Percentiles rank a stretch among this genome's conserved stretches.
Evolutionary conservation across 225 moss, liverwort and hornwort species (phyloP).

Genomic region (Anthoceros angustus): DNA sequence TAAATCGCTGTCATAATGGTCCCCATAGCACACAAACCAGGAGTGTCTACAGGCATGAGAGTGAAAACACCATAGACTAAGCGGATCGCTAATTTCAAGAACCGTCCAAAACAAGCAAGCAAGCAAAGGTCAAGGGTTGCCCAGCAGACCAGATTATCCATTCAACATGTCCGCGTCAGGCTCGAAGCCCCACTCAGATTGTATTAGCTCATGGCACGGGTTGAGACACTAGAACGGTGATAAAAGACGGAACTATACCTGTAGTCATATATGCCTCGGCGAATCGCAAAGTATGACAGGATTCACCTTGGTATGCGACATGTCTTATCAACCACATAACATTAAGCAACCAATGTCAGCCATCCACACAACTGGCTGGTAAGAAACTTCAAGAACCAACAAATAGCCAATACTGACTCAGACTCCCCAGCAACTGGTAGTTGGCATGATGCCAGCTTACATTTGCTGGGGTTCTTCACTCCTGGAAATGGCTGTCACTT

Average conservation of each 20-base stretch:
- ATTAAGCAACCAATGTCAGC: constrained; percentile 49
- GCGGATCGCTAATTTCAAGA: not conserved
- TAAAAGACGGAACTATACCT: constrained; percentile 45
- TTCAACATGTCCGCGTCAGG: constrained; percentile 13
- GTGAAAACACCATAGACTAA: no score
- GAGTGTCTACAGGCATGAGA: no score
- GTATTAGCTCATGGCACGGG: constrained; percentile 28
- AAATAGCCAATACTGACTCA: constrained; percentile 15
- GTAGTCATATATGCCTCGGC: constrained; percentile 42
- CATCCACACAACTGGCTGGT: constrained; percentile 41
- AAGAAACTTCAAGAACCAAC: constrained; percentile 34
- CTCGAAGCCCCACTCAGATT: constrained; percentile 29
- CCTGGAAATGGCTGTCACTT: not conserved
- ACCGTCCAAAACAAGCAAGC: not conserved
- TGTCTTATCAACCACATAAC: constrained; percentile 54
- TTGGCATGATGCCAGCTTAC: constrained; percentile 13
- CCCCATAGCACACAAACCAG: no score
- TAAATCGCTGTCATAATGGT: no score
- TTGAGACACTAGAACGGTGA: constrained; percentile 29
- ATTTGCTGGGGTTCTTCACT: constrained; percentile 7
- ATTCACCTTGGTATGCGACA: constrained; percentile 46
- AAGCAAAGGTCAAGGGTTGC: not conserved
- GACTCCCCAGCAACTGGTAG: constrained; percentile 6
- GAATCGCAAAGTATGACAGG: constrained; percentile 43
- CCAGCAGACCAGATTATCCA: constrained; percentile 10